phyloP scores from a whole-genome alignment of 2,329 filamentous ascomycete genomes.

The Juglanconis oblonga region DNA sequence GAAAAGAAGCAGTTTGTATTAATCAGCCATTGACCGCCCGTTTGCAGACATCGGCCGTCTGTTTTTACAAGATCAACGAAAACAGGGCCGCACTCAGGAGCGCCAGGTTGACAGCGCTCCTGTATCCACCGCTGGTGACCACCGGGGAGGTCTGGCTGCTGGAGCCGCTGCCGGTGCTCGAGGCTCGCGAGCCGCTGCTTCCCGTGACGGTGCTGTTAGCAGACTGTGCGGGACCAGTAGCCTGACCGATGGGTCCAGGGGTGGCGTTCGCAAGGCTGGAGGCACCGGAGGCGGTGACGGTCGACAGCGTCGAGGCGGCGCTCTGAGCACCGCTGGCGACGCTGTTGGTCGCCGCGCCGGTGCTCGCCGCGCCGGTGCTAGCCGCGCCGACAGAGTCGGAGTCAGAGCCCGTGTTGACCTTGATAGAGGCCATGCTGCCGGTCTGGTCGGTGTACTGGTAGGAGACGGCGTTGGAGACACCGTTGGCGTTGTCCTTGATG shows the following conservation, averaged over 20 bases:
- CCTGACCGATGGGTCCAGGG: conserved; percentile 5
- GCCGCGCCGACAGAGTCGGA: conserved; percentile 20
- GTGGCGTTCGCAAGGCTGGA: conserved; percentile 17
- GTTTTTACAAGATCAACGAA: conserved; percentile 16
- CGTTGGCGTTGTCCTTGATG: conserved; percentile 54
- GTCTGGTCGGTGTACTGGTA: conserved; percentile 51
- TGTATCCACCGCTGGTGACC: conserved; percentile 21
- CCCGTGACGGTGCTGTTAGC: conserved; percentile 8
- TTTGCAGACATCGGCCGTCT: not conserved
- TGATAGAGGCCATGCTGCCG: conserved; percentile 51
- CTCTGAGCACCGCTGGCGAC: conserved; percentile 22
- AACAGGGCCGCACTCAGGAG: conserved; percentile 20
- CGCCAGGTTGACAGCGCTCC: conserved; percentile 21
- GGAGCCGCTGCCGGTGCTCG: conserved; percentile 19
- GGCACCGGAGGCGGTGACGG: conserved; percentile 15
- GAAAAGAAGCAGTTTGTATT: not conserved
- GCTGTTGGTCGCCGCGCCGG: conserved; percentile 18
- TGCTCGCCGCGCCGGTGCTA: conserved; percentile 19
- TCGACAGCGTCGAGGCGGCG: conserved; percentile 22
- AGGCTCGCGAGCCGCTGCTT: not conserved
- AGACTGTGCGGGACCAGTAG: not conserved
- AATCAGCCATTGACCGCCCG: not conserved
- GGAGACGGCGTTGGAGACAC: conserved; percentile 44
- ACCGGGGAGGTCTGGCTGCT: conserved; percentile 18
- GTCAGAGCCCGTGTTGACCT: conserved; percentile 40